Percentiles rank a stretch among this genome's conserved stretches.
Conservation (phyloP, 2,329 filamentous ascomycete species). For the Pyrenophora seminiperda region DNA sequence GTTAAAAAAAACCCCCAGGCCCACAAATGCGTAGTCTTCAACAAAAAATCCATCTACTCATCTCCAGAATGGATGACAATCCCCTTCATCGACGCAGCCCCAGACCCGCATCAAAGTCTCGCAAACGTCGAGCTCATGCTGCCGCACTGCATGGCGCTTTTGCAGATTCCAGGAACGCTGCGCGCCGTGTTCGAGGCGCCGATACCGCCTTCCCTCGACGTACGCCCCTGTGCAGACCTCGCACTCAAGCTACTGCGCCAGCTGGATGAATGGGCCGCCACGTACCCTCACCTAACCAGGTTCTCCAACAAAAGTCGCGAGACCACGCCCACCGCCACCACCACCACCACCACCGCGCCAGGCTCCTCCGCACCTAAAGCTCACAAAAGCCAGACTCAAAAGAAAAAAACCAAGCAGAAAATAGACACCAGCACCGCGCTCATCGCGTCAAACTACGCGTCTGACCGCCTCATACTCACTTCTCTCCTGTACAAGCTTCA, state of each 20-base stretch:
- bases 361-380: not conserved
- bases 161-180: conserved; percentile 25
- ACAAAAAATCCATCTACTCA: conserved; percentile 35
- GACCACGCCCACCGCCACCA: too few species aligned
- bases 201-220: conserved; percentile 20
- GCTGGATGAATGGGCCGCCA: conserved; percentile 12
- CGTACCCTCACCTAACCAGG: not conserved
- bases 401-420: too few species aligned
- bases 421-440: not conserved
- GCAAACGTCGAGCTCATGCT: conserved; percentile 36
- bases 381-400: not conserved
- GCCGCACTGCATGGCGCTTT: conserved; percentile 27
- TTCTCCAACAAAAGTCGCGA: not conserved
- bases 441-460: conserved; percentile 9
- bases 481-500: conserved; percentile 17
- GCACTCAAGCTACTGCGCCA: conserved; percentile 21
- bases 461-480: conserved; percentile 4
- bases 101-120: conserved; percentile 34
- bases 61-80: conserved; percentile 37
- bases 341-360: too few species aligned
- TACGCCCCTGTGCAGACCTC: conserved; percentile 19
- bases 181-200: conserved; percentile 24
- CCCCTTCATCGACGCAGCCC: conserved; percentile 30
- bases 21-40: conserved; percentile 34
- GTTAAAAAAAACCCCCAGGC: conserved; percentile 25